phyloP scores from a whole-genome alignment of 2,329 filamentous ascomycete species.

The Pseudodiploospora longispora region DNA sequence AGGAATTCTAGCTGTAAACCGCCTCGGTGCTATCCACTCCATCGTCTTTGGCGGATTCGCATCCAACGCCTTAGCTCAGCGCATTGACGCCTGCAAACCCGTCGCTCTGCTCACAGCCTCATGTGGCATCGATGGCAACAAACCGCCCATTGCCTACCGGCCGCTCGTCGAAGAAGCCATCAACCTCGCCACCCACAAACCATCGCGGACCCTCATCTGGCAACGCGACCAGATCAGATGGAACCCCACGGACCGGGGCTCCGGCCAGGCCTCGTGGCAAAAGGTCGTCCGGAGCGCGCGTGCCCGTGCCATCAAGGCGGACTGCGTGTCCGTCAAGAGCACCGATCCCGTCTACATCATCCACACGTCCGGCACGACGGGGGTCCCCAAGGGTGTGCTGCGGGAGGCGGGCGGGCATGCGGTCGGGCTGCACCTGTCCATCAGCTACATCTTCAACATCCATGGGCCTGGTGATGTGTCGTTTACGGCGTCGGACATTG shows the following conservation, averaged over 20 bases:
- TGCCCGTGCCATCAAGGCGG: constrained; percentile 58
- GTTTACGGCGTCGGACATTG: constrained; percentile 75
- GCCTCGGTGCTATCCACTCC: constrained; percentile 80
- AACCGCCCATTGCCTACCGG: constrained; percentile 70
- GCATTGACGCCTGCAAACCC: constrained; percentile 76
- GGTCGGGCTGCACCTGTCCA: constrained; percentile 73
- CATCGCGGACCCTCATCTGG: constrained; percentile 69
- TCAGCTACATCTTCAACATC: constrained; percentile 75
- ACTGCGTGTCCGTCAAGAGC: constrained; percentile 69
- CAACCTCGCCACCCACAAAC: constrained; percentile 59
- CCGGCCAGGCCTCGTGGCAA: constrained; percentile 74
- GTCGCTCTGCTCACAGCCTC: constrained; percentile 77
- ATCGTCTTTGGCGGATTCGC: constrained; percentile 94
- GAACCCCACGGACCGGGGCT: constrained; percentile 57
- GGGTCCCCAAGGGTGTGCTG: constrained; percentile 73
- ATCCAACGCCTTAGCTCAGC: constrained; percentile 69
- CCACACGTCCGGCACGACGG: constrained; percentile 79
- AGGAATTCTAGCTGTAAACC: constrained; percentile 71
- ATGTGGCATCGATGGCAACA: constrained; percentile 82
- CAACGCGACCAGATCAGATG: constrained; percentile 71
- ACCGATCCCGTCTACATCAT: constrained; percentile 83
- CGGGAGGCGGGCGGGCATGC: constrained; percentile 80
- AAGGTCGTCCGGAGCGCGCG: constrained; percentile 62
- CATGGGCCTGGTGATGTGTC: constrained; percentile 72
- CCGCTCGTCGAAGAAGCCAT: constrained; percentile 70